These are phyloP conservation scores for Singerocomus inundabilis DNA, from an alignment of 1,284 basidiomycete genomes.

Conservation along the genomic window DNA sequence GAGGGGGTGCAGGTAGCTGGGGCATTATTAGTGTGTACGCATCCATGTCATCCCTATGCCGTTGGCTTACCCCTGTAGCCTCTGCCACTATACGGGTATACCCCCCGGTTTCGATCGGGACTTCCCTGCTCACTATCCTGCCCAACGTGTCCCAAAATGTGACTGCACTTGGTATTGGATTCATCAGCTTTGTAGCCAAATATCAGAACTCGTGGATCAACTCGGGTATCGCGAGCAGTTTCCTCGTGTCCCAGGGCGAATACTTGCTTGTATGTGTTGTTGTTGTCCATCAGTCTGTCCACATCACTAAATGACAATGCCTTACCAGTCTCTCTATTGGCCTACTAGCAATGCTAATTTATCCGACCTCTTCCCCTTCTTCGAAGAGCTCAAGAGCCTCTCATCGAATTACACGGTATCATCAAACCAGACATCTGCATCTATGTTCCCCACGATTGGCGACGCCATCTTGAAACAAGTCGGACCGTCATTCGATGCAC, in stretches of 20 bases:
- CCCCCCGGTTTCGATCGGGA: slow-evolving; percentile 12
- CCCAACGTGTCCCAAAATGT: slow-evolving; percentile 12
- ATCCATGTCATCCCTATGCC: no score
- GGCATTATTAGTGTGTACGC: slow-evolving; percentile 25
- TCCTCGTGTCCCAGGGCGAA: background rate
- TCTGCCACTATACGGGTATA: slow-evolving; percentile 18
- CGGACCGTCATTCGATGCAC: slow-evolving; percentile 5
- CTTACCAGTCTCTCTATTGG: slow-evolving; percentile 6
- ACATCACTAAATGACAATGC: no score
- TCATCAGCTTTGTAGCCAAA: slow-evolving; percentile 13
- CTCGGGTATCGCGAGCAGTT: slow-evolving; percentile 2
- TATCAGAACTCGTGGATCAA: slow-evolving; percentile 15
- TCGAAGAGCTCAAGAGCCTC: slow-evolving; percentile 13
- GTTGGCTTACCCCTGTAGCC: slow-evolving; percentile 4
- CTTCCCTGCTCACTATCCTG: slow-evolving; percentile 8
- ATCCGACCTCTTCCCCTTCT: slow-evolving; percentile 12
- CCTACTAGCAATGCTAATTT: background rate
- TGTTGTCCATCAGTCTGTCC: background rate
- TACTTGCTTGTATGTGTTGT: slow-evolving; percentile 15
- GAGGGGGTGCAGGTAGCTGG: slow-evolving; percentile 28
- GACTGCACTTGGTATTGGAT: slow-evolving; percentile 15
- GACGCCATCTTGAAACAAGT: background rate
- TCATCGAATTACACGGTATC: slow-evolving; percentile 10
- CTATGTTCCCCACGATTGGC: slow-evolving; percentile 9
- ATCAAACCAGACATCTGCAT: slow-evolving; percentile 7